Base-by-base conservation (phyloP, 1,139 yeast genomes). In the Meyerozyma athensensis region DNA sequence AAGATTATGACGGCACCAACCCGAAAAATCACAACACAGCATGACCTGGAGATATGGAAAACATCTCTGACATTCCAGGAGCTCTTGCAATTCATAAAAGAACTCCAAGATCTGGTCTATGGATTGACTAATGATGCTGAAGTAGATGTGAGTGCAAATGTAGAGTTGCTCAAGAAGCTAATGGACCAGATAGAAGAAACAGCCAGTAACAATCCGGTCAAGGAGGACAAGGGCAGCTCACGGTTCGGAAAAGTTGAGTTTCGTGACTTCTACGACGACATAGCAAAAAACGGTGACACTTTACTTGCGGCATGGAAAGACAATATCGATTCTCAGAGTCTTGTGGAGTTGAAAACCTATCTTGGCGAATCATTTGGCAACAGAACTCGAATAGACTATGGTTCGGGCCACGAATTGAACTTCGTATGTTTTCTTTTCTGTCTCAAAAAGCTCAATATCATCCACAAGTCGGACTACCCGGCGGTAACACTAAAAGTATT, bases 341-440 rank as follows among this genome's bases (percentile, higher is more conserved):
- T 24, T 14, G 13, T 24, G 8, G 28, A 81, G 47, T 45, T 80
- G 7, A 46, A 67, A 0, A 56, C 65, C 1, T 86, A 86, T 54
- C 67, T 86, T 26, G 50, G 52, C 4, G 89, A 84, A 47, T 74
- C 94, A 1, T 90, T 90, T 81, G 98, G 98, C 0, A 81, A 87
- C 54, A 67, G 86, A 40, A 75, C 77, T 2, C 71, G 99, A 53
- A 86, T 92, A 20, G 99, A 92, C 59, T 92, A 89, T 57, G 99
- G 99, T 0, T 86, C 96, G 4, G 98, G 98, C 18, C 99, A 92
- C 58, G 99, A 92, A 57, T 68, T 92, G 42, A 90, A 89, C 55
- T 90, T 92, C 52, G 52, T 90, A 1, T 76, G 85, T 36, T 84
- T 86, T 49, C 63, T 87, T 33, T 65, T 77, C 26, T 78, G 86